Percentiles rank a stretch among this genome's conserved stretches.
Conservation (phyloP, 106 monocot genomes). For the Allium sativum region DNA sequence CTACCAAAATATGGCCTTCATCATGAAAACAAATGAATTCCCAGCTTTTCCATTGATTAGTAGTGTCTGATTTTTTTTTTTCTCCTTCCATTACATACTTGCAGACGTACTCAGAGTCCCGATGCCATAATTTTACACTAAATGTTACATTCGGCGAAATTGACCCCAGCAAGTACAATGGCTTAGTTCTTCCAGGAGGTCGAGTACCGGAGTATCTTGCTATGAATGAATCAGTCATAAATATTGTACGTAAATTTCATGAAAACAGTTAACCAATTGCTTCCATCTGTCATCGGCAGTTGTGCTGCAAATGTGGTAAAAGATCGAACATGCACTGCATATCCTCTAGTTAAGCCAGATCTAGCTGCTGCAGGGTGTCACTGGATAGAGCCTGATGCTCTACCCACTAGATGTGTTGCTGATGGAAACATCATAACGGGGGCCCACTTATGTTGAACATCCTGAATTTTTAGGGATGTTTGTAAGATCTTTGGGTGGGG, state of each 20-base stretch:
- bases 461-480: slow-evolving; percentile 66
- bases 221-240: slow-evolving; percentile 39
- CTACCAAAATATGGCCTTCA: too few species aligned
- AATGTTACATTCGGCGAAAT: slow-evolving; percentile 69
- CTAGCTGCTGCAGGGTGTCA: slow-evolving; percentile 59
- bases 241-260: slow-evolving; percentile 36
- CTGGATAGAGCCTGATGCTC: slow-evolving; percentile 60
- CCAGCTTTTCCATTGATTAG: too few species aligned
- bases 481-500: slow-evolving; percentile 64
- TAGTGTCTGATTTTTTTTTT: too few species aligned
- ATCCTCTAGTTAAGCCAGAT: slow-evolving; percentile 57
- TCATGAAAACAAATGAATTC: too few species aligned
- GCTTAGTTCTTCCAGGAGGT: slow-evolving; percentile 69
- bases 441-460: slow-evolving; percentile 46
- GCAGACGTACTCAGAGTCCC: slow-evolving; percentile 77
- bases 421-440: slow-evolving; percentile 86
- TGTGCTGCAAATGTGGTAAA: slow-evolving; percentile 69
- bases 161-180: slow-evolving; percentile 46
- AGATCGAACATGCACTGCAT: slow-evolving; percentile 68
- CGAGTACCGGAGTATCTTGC: slow-evolving; percentile 83
- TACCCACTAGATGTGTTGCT: slow-evolving; percentile 26
- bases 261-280: slow-evolving; percentile 46
- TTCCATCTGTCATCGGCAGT: slow-evolving; percentile 80
- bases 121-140: slow-evolving; percentile 81
- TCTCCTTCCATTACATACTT: slow-evolving; percentile 4